Evolutionary conservation across 2,329 filamentous ascomycete genomes (phyloP), one percentile per base, ranked within the genome.

Genomic region (Calonectria hawksworthii): DNA sequence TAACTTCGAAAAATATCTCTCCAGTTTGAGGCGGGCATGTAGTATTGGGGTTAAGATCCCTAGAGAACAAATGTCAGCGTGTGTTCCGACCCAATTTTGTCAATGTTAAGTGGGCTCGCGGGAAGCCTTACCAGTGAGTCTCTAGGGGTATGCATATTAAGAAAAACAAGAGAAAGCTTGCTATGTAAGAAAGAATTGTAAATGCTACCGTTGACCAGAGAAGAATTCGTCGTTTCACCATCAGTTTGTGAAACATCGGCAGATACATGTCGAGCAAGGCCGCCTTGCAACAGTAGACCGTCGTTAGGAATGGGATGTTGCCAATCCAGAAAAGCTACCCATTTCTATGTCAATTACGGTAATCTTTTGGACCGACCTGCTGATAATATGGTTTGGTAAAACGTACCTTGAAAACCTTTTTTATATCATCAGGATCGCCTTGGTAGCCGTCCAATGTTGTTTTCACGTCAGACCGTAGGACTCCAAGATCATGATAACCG

Each of bases 231-330:
- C 56, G n/a, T 36, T 41, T 63, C 13, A 63, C 56, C 56, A 63
- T 63, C 56, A 63, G 10, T 21, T 63, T 63, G 9, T 63, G 34
- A 26, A 63, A 63, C 56, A 63, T 63, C 4, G 56, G 56, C 14
- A 63, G 14, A 21, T 63, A 63, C 56, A 63, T 63, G 23, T 63
- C 56, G 8, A 63, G 32, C 5, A 63, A 38, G 6, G 56, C 23
- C 18, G 36, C 56, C n/a, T 63, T 63, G 21, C 56, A 63, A 23
- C 36, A 41, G 23, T 63, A 63, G 30, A 63, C 34, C 3, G 56
- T 3, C 8, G 56, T 63, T 2, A 63, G 26, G 7, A 63, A 63
- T 5, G 56, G 56, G 34, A 63, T 13, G 6, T 63, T 63, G 41
- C 56, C 56, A 2, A 63, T 36, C 56, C 56, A 63, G 26, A 63